A percentile compares a stretch with the other conserved stretches of the same genome.
These are phyloP conservation scores for Phoma sp. DNA, from an alignment of 2,329 filamentous ascomycete species.

Conservation along the genomic window DNA sequence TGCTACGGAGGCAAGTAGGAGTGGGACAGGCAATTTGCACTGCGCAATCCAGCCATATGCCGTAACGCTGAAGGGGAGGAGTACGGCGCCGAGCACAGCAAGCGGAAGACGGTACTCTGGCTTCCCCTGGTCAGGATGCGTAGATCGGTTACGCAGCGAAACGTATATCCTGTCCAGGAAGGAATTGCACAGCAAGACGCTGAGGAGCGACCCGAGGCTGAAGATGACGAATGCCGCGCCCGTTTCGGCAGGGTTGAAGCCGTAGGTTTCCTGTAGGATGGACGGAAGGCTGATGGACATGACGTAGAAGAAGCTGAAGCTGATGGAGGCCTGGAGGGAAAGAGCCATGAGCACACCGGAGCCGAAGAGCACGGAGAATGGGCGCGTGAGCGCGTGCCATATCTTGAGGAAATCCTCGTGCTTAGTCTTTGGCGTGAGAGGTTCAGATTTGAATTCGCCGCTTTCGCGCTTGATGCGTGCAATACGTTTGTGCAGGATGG, in stretches of 20 bases:
- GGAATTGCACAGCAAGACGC: slow-evolving; percentile 60
- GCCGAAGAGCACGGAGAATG: slow-evolving; percentile 53
- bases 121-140: slow-evolving; percentile 50
- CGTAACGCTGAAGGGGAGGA: slow-evolving; percentile 56
- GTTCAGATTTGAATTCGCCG: slow-evolving; percentile 16
- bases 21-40: slow-evolving; percentile 50
- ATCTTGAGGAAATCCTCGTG: slow-evolving; percentile 37
- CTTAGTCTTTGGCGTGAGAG: slow-evolving; percentile 16
- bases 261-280: slow-evolving; percentile 52
- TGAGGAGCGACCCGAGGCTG: slow-evolving; percentile 60
- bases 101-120: slow-evolving; percentile 66
- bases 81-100: slow-evolving; percentile 55
- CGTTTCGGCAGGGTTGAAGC: slow-evolving; percentile 57
- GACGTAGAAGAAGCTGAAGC: slow-evolving; percentile 57
- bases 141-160: slow-evolving; percentile 50
- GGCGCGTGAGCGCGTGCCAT: slow-evolving; percentile 51
- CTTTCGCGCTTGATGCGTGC: slow-evolving; percentile 29
- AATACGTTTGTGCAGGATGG: slow-evolving; percentile 54
- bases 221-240: slow-evolving; percentile 64
- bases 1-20: slow-evolving; percentile 55
- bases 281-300: slow-evolving; percentile 56
- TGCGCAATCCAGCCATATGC: slow-evolving; percentile 63
- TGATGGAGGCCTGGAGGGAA: slow-evolving; percentile 52
- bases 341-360: slow-evolving; percentile 64
- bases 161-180: slow-evolving; percentile 63